Percentiles rank a stretch among this genome's conserved stretches.
phyloP scores from a whole-genome alignment of 2,329 filamentous ascomycete genomes.

The Colletotrichum cereale region DNA sequence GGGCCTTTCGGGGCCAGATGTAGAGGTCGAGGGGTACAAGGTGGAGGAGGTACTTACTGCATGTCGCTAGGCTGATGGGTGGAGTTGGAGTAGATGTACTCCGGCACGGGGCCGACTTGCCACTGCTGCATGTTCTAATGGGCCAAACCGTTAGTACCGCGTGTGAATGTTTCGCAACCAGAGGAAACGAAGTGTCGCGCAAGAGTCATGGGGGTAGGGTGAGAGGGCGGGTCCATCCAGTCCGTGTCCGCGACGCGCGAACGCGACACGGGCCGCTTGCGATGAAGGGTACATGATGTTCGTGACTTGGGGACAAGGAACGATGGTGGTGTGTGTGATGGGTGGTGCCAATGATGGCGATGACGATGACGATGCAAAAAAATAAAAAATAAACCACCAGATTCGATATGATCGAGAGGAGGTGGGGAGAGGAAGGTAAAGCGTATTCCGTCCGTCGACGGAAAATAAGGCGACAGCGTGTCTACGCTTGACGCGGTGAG shows the following conservation, averaged over 20 bases:
- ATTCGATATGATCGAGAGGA: not conserved
- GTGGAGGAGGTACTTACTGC: constrained; percentile 65
- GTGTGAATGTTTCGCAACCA: constrained; percentile 32
- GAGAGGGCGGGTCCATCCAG: constrained; percentile 5
- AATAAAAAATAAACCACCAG: too few relatives aligned
- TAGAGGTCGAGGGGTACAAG: constrained; percentile 45
- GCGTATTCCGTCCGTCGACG: not conserved
- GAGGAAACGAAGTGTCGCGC: constrained; percentile 34
- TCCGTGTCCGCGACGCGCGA: constrained; percentile 19
- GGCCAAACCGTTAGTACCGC: constrained; percentile 39
- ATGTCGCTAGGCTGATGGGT: constrained; percentile 68
- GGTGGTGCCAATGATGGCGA: not conserved
- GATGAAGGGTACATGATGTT: constrained; percentile 27
- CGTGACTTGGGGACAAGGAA: constrained; percentile 8
- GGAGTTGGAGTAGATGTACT: constrained; percentile 67
- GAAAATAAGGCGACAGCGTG: not conserved
- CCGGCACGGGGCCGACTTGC: constrained; percentile 71
- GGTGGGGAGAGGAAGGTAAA: not conserved
- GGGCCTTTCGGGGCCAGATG: constrained; percentile 8
- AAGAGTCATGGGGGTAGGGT: constrained; percentile 34
- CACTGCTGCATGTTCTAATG: constrained; percentile 70
- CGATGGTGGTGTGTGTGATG: not conserved
- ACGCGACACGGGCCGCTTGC: constrained; percentile 32
- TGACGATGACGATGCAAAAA: too few relatives aligned
- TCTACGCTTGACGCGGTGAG: constrained; percentile 12